These are phyloP conservation scores for Cytauxzoon felis DNA, from an alignment of 169 alveolate species.

Conservation along the genomic window DNA sequence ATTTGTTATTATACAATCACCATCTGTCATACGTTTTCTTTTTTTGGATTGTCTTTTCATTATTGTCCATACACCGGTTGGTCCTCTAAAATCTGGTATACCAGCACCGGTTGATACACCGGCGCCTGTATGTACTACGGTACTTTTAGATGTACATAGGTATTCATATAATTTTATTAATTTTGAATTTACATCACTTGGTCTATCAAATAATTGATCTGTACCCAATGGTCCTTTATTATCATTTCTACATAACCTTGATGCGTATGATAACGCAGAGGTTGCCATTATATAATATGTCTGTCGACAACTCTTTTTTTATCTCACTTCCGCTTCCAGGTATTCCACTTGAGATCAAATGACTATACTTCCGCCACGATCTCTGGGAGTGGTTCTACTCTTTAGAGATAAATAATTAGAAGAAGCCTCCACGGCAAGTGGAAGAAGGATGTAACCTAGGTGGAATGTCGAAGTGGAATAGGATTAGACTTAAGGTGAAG, in stretches of 20 bases:
- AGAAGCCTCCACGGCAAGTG: too few species aligned
- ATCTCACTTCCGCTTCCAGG: slow-evolving; percentile 30
- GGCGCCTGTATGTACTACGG: slow-evolving; percentile 75
- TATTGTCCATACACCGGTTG: slow-evolving; percentile 77
- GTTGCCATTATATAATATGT: slow-evolving; percentile 36
- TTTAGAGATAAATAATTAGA: too few species aligned
- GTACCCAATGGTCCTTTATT: slow-evolving; percentile 76
- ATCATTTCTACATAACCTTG: slow-evolving; percentile 63
- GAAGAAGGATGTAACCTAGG: too few species aligned
- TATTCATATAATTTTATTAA: slow-evolving; percentile 46
- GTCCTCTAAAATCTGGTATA: slow-evolving; percentile 76
- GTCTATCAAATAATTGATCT: slow-evolving; percentile 67
- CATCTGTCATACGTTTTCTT: slow-evolving; percentile 47
- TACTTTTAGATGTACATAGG: slow-evolving; percentile 52
- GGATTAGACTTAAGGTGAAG: slow-evolving; percentile 3
- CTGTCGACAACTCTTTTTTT: slow-evolving; percentile 22
- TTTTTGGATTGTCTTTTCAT: slow-evolving; percentile 32
- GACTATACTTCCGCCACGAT: too few species aligned
- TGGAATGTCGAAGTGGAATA: too few species aligned
- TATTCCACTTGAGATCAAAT: too few species aligned
- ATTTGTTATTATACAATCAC: slow-evolving; percentile 30
- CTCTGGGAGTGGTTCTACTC: too few species aligned
- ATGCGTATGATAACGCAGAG: slow-evolving; percentile 61
- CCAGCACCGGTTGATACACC: slow-evolving; percentile 79
- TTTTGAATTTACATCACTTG: slow-evolving; percentile 61